Evolutionary conservation across 495 filamentous ascomycete genomes (phyloP).

Genomic region (Jackrogersella multiformis): DNA sequence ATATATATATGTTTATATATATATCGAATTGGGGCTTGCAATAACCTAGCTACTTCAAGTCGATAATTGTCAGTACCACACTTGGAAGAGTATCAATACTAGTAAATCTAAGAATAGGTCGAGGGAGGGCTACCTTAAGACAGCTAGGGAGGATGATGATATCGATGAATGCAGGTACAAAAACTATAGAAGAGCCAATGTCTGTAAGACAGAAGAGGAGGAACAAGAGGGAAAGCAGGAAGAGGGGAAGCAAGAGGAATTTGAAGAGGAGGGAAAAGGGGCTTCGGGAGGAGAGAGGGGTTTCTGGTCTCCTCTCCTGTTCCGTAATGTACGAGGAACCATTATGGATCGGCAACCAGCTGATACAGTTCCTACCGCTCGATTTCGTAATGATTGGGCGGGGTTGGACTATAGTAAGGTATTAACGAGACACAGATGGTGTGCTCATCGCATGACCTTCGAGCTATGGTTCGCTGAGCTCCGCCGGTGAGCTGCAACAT

Average conservation of each 20-base stretch:
- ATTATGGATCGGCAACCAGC: conserved; percentile 41
- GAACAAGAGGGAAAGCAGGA: conserved; percentile 26
- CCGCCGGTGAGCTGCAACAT: conserved; percentile 39
- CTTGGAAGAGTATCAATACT: not conserved
- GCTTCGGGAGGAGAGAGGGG: conserved; percentile 36
- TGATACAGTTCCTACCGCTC: conserved; percentile 30
- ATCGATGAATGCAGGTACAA: conserved; percentile 31
- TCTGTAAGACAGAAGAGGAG: conserved; percentile 43
- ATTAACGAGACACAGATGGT: conserved; percentile 36
- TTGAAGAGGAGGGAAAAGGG: conserved; percentile 39
- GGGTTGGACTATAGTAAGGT: conserved; percentile 37
- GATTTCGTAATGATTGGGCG: conserved; percentile 41
- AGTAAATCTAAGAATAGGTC: not conserved
- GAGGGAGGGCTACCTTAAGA: conserved; percentile 27
- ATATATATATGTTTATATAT: conserved; percentile 13
- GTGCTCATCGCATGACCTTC: conserved; percentile 41
- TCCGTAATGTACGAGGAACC: conserved; percentile 19
- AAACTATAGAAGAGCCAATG: conserved; percentile 39
- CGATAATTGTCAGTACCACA: conserved; percentile 6
- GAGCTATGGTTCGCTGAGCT: conserved; percentile 42
- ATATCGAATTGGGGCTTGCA: conserved; percentile 16
- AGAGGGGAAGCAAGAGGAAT: conserved; percentile 39
- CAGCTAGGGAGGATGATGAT: conserved; percentile 38
- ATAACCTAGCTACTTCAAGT: conserved; percentile 21
- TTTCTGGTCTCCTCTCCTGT: conserved; percentile 18